Conservation (phyloP, 176 grass and related monocot genomes). For the Ampelocalamus luodianensis region DNA sequence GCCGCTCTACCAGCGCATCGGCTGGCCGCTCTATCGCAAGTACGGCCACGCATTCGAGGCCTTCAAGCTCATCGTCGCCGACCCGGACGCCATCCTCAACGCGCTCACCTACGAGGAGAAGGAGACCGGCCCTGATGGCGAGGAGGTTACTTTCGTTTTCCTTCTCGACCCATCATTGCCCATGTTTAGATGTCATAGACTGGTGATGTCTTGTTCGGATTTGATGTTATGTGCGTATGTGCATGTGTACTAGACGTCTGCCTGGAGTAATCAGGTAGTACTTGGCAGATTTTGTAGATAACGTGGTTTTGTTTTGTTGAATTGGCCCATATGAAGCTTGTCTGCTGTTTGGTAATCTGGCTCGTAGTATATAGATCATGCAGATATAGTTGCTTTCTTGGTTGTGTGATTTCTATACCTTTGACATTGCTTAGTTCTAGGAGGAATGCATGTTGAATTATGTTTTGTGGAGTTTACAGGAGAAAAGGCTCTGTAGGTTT, state of each 20-base stretch:
- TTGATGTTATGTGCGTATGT: neutral
- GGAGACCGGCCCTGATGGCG: conserved; percentile 56
- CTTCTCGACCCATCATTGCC: neutral
- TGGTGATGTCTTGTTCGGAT: neutral
- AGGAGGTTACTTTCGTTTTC: conserved; percentile 49
- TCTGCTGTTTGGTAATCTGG: neutral
- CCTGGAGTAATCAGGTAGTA: neutral
- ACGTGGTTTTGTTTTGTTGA: neutral
- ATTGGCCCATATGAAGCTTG: neutral
- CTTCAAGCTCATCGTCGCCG: conserved; percentile 72
- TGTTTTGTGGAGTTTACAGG: neutral
- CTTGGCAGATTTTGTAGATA: neutral
- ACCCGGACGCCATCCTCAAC: conserved; percentile 67
- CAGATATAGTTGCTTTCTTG: neutral
- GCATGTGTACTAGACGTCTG: neutral
- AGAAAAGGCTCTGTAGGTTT: neutral
- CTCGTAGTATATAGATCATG: neutral
- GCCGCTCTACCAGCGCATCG: conserved; percentile 73
- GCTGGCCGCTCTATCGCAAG: conserved; percentile 90
- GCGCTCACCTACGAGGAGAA: conserved; percentile 59
- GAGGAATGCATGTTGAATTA: neutral
- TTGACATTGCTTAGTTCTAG: neutral
- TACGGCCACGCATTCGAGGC: conserved; percentile 91
- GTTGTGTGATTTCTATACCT: neutral
- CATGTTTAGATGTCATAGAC: neutral